Conservation (phyloP, 495 filamentous ascomycete genomes). For the Amphirosellinia nigrospora region DNA sequence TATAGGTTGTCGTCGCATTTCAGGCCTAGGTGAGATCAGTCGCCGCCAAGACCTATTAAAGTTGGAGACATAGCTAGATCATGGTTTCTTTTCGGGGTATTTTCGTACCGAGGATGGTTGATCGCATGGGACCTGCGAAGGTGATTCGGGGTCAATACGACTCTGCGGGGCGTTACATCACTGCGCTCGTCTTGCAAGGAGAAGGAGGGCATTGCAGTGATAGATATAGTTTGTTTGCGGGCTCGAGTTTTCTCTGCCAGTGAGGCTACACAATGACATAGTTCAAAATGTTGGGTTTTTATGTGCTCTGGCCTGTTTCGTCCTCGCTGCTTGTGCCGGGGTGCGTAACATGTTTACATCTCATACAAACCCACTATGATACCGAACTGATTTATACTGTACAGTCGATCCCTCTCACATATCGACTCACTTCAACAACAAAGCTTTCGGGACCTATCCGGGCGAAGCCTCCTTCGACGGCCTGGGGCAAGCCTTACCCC, state of each 20-base stretch:
- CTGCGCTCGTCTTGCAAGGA: not conserved
- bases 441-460: slow-evolving; percentile 50
- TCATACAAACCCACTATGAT: not conserved
- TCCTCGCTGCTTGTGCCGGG: not conserved
- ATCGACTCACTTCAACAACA: slow-evolving; percentile 49
- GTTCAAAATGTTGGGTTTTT: not conserved
- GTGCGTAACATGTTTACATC: not conserved
- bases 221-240: not conserved
- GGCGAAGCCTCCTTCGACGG: slow-evolving; percentile 52
- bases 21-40: not conserved
- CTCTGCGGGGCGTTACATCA: not conserved
- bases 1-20: not conserved
- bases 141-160: not conserved
- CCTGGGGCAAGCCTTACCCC: slow-evolving; percentile 52
- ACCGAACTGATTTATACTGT: not conserved
- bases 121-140: not conserved
- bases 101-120: not conserved
- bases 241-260: not conserved
- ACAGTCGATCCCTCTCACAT: slow-evolving; percentile 43
- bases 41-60: slow-evolving; percentile 1
- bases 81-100: not conserved
- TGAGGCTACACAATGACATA: not conserved
- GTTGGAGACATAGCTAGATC: not conserved
- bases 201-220: not conserved
- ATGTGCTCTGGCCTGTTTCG: not conserved